These are phyloP conservation scores for Hypoxylon sp. DNA, from an alignment of 2,329 filamentous ascomycete genomes.

Conservation along the genomic window DNA sequence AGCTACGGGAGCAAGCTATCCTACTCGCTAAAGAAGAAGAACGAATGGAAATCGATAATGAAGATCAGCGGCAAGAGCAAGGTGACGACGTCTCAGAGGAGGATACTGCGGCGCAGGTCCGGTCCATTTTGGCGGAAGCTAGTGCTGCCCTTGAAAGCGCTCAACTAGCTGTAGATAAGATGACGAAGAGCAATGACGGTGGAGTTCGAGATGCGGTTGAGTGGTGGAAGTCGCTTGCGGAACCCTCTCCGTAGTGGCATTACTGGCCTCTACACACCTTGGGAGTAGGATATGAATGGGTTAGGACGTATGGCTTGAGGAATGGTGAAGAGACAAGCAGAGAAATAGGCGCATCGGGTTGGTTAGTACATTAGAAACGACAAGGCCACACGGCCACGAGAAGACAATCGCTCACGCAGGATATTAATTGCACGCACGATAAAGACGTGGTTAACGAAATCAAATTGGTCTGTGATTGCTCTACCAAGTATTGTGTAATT, in stretches of 20 bases:
- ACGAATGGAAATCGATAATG: neutral
- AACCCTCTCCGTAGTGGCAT: neutral
- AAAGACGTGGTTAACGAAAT: neutral
- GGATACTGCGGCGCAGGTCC: neutral
- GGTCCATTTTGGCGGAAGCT: neutral
- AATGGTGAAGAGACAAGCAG: neutral
- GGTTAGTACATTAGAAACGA: neutral
- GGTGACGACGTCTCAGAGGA: neutral
- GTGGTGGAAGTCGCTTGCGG: neutral
- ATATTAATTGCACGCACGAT: neutral
- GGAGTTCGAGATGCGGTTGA: neutral
- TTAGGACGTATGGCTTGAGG: neutral
- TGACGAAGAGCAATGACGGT: neutral
- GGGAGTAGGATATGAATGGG: neutral
- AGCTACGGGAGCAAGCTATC: neutral
- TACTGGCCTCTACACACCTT: neutral
- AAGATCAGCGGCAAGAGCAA: neutral
- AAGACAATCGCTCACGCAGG: neutral
- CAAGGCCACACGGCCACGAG: neutral
- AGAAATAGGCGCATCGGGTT: neutral
- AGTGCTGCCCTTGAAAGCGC: neutral
- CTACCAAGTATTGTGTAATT: conserved; percentile 6
- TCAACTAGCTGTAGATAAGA: neutral
- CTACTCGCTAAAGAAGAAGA: neutral
- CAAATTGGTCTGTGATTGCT: conserved; percentile 5